These are phyloP conservation scores for Calocybe indica DNA, from an alignment of 768 basidiomycete species.

Conservation along the genomic window DNA sequence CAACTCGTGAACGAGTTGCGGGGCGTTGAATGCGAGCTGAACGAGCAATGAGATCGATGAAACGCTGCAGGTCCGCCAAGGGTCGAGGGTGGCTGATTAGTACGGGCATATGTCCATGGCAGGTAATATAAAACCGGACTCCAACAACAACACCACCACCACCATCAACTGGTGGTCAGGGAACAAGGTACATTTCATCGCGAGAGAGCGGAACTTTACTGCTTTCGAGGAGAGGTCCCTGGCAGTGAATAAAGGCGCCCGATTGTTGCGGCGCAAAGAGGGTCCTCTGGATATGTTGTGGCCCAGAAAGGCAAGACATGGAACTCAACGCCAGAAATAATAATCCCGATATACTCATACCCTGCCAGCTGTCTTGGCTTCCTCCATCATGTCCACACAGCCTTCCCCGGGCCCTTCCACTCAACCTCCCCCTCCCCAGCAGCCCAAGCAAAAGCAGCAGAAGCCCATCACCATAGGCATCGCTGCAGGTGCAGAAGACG, in stretches of 20 bases:
- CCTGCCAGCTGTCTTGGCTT: conserved; percentile 33
- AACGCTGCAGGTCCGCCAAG: too few relatives aligned
- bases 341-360: conserved; percentile 18
- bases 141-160: too few relatives aligned
- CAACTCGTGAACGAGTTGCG: too few relatives aligned
- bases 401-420: conserved; percentile 47
- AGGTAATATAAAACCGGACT: too few relatives aligned
- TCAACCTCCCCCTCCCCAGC: conserved; percentile 24
- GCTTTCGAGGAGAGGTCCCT: too few relatives aligned
- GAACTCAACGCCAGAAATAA: conserved; percentile 29
- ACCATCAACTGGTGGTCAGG: too few relatives aligned
- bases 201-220: too few relatives aligned
- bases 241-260: neutral
- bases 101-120: too few relatives aligned
- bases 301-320: conserved; percentile 5
- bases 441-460: conserved; percentile 42
- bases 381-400: conserved; percentile 62
- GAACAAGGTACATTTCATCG: too few relatives aligned
- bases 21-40: too few relatives aligned
- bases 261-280: neutral
- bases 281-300: neutral
- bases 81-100: too few relatives aligned
- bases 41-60: too few relatives aligned
- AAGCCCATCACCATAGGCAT: conserved; percentile 42
- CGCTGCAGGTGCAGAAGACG: conserved; percentile 76